Base-by-base conservation (phyloP, 2,329 filamentous ascomycete species). In the Trichophyton benhamiae region DNA sequence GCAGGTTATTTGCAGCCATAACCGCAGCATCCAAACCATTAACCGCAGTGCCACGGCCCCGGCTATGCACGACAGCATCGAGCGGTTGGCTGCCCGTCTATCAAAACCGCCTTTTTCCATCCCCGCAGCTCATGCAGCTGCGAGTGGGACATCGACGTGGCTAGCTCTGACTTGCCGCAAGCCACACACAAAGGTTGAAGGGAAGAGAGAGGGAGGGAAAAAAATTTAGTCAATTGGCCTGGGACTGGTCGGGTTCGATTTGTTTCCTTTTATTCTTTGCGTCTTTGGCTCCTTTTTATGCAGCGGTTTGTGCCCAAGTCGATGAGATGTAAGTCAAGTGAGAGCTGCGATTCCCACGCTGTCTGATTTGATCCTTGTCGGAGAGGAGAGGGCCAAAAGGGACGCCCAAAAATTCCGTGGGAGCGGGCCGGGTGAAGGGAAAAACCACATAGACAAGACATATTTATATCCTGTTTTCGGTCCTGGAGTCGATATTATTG, bases 71-170 rank as follows among this genome's bases (percentile, higher is more conserved):
- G 41, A 44, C n/a, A 38, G 33, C 33, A 38, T 38, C 33, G n/a
- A 48, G n/a, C 44, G 44, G n/a, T 22, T 48, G 44, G 20, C 20
- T 48, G 44, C 0, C 44, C 33, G 20, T 44, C n/a, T 20, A n/a
- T 44, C 7, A n/a, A n/a, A 53, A 30, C 27, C 49, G 49, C 49
- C 13, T n/a, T 33, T n/a, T 30, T 17, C 9, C 9, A 53, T 53
- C 49, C 17, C 49, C 49, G 22, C 27, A 27, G 11, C 27, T 53
- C 49, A 33, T 53, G 49, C 49, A 53, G 49, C 30, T 53, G 49
- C 22, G 9, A 53, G 49, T 53, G 49, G 49, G 49, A 53, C 49
- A 53, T 30, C 49, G 49, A 53, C 49, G 49, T 53, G 49, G 49
- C 49, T 53, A 22, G 49, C 49, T 27, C 49, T 53, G 49, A 53